Evolutionary conservation across 2,329 filamentous ascomycete genomes (phyloP), one percentile per base, ranked within the genome.

Genomic region (Torrubiella hemipterigena): DNA sequence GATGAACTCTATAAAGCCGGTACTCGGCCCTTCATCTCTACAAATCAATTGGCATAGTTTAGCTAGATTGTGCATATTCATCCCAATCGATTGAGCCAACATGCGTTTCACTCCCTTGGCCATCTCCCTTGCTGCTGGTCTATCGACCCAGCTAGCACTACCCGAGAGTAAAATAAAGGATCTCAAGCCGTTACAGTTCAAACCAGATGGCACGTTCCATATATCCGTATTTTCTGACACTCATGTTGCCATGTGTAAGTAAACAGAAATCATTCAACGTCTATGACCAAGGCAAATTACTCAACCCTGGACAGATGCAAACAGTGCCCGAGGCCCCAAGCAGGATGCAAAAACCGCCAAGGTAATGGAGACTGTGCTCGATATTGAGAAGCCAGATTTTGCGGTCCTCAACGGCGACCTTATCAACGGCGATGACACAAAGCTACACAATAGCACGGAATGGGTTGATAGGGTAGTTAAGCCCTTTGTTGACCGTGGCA

Each of bases 261-360:
- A 4, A 29, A 29, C 7, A n/a, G 13, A 17, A 5, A 11, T 15
- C 17, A 16, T 29, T 6, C n/a, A 3, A 21, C 16, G 13, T 13
- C 23, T 2, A n/a, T n/a, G n/a, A n/a, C n/a, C n/a, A n/a, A 16
- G 15, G 0, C 4, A 13, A 23, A 17, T 27, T 15, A 19, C 12
- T 23, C 29, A 27, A 23, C 17, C 9, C 7, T 15, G 15, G 4
- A 6, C 13, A 30, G 29, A 30, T 19, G 29, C 29, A 17, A 22
- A 9, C 17, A 10, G 8, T 6, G 16, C 17, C n/a, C 29, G 29
- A 10, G 30, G 30, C 3, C 44, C 49, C 13, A 43, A 42, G 29
- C 56, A 57, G 32, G 69, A 73, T 45, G 32, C 51, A 32, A 61
- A 59, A 20, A 61, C 62, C 1, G 43, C 55, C 3, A 36, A 44